phyloP scores from a whole-genome alignment of 495 filamentous ascomycete genomes.

The Aspergillus ostianus region DNA sequence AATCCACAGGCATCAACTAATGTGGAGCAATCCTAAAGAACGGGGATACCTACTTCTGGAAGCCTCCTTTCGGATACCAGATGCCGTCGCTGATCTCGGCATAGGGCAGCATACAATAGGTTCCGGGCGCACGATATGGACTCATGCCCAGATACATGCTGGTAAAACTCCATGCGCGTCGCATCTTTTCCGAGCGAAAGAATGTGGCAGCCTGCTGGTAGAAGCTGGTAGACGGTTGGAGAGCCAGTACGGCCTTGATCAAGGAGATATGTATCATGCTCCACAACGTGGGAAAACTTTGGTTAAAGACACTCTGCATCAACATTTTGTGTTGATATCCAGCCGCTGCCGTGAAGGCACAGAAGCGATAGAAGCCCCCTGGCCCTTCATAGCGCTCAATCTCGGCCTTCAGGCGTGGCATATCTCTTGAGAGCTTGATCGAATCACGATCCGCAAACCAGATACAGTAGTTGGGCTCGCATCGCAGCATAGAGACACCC shows the following conservation, averaged over 20 bases:
- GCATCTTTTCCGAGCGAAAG: constrained; percentile 63
- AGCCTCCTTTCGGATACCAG: constrained; percentile 70
- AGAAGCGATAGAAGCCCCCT: constrained; percentile 61
- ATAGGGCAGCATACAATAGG: constrained; percentile 70
- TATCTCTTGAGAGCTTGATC: constrained; percentile 59
- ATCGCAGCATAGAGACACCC: constrained; percentile 61
- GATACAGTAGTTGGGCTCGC: constrained; percentile 68
- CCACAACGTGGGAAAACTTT: constrained; percentile 57
- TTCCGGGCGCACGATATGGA: constrained; percentile 69
- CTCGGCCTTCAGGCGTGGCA: constrained; percentile 62
- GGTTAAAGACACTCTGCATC: constrained; percentile 56
- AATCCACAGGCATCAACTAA: constrained; percentile 1
- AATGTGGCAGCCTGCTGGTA: constrained; percentile 58
- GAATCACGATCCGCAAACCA: constrained; percentile 62
- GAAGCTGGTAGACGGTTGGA: constrained; percentile 66
- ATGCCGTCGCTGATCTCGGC: constrained; percentile 71
- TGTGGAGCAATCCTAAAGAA: background rate
- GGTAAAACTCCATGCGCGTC: constrained; percentile 67
- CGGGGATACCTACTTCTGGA: constrained; percentile 37
- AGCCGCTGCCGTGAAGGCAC: constrained; percentile 59
- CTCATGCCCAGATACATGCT: constrained; percentile 80
- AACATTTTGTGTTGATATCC: constrained; percentile 64
- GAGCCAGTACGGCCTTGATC: constrained; percentile 46
- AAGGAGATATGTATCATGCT: constrained; percentile 53
- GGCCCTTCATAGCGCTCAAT: constrained; percentile 64